A percentile compares a stretch with the other conserved stretches of the same genome.
Evolutionary conservation across 225 moss, liverwort and hornwort species (phyloP).

Genomic region (Physcomitrellopsis africana): DNA sequence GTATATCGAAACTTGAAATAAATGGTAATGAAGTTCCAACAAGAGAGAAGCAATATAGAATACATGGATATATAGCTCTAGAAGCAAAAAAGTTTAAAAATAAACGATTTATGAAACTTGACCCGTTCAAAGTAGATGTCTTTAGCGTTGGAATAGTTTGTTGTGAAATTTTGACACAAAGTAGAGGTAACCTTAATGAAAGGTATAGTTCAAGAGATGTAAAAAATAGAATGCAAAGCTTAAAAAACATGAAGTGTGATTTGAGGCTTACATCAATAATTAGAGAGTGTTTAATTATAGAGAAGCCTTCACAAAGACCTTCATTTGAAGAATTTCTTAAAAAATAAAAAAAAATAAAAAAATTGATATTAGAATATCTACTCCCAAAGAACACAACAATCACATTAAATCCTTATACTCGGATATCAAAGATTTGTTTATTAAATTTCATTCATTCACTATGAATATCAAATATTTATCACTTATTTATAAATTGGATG

Average conservation of each 20-base stretch:
- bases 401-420: no score
- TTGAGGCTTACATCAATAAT: background rate
- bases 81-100: background rate
- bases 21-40: background rate
- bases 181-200: background rate
- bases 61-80: background rate
- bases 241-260: background rate
- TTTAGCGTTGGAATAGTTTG: constrained; percentile 19
- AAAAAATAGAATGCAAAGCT: background rate
- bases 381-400: no score
- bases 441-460: no score
- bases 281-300: background rate
- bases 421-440: no score
- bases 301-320: background rate
- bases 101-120: no score
- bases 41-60: background rate
- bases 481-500: no score
- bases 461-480: no score
- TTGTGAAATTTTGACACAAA: background rate
- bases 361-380: no score
- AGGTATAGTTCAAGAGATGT: background rate
- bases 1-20: background rate
- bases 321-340: background rate
- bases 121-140: background rate
- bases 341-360: background rate